Conservation (phyloP, 345 rosid genomes). For the Salix suchowensis region DNA sequence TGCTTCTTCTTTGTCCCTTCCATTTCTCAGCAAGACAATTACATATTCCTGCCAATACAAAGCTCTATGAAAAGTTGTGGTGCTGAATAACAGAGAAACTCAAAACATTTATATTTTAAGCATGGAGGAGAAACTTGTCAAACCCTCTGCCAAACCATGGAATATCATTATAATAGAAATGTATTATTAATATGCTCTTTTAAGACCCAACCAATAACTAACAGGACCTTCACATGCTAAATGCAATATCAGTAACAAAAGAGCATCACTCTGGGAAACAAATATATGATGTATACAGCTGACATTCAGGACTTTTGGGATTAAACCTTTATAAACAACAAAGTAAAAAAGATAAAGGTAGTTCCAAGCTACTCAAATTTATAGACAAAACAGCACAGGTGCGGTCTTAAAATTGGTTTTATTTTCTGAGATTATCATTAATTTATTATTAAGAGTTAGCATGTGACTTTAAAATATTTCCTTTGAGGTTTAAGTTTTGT, state of each 20-base stretch:
- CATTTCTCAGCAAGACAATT: conserved; percentile 80
- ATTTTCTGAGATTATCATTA: neutral
- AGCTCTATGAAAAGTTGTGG: neutral
- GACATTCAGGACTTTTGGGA: neutral
- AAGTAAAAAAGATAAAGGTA: neutral
- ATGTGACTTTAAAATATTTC: neutral
- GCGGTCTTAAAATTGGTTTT: neutral
- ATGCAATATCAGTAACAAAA: neutral
- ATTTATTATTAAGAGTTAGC: neutral
- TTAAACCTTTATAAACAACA: neutral
- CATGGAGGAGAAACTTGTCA: neutral
- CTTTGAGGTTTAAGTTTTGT: neutral
- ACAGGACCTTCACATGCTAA: neutral
- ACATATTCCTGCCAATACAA: conserved; percentile 72
- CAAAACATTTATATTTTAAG: neutral
- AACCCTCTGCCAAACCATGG: neutral
- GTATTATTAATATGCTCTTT: too few species aligned
- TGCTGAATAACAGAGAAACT: neutral
- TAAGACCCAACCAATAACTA: neutral
- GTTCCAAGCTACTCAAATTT: neutral
- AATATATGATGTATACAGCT: neutral
- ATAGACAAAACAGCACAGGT: neutral
- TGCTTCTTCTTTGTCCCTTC: conserved; percentile 81
- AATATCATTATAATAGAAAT: neutral
- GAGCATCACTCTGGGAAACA: neutral